These are phyloP conservation scores for Trichophyton simii DNA, from an alignment of 2,329 filamentous ascomycete genomes.

Conservation along the genomic window DNA sequence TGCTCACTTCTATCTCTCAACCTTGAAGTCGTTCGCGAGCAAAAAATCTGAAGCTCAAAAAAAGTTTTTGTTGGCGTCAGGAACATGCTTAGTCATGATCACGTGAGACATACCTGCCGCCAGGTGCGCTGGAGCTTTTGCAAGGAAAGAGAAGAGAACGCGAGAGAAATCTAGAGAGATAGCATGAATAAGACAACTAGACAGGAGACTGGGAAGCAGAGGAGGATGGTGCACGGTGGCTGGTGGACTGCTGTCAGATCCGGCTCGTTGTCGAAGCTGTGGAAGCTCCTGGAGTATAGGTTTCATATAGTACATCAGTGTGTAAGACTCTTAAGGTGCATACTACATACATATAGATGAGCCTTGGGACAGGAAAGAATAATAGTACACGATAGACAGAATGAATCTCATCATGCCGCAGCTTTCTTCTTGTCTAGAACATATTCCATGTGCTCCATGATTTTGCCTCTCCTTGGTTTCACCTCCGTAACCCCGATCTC, in stretches of 20 bases:
- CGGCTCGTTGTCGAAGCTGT: no score
- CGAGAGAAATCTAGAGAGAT: no score
- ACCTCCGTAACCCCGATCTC: conserved; percentile 32
- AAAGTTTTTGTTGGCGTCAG: conserved; percentile 18
- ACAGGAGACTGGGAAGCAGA: no score
- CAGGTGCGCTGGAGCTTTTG: no score
- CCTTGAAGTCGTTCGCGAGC: background rate
- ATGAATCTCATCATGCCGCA: background rate
- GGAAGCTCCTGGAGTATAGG: no score
- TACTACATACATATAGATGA: background rate
- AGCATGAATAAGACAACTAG: no score
- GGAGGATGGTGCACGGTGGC: no score
- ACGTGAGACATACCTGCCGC: background rate
- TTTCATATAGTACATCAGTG: no score
- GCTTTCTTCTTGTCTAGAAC: conserved; percentile 24
- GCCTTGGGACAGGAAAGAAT: background rate
- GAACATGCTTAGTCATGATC: conserved; percentile 23
- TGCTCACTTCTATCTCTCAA: background rate
- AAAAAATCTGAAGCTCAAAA: conserved; percentile 5
- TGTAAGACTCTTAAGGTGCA: background rate
- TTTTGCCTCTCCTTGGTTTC: conserved; percentile 31
- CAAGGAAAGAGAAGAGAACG: no score
- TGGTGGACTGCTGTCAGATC: no score
- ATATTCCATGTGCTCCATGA: conserved; percentile 28
- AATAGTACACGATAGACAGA: background rate